Base-by-base conservation (phyloP, 2,329 filamentous ascomycete species). In the Colletotrichum sp. region DNA sequence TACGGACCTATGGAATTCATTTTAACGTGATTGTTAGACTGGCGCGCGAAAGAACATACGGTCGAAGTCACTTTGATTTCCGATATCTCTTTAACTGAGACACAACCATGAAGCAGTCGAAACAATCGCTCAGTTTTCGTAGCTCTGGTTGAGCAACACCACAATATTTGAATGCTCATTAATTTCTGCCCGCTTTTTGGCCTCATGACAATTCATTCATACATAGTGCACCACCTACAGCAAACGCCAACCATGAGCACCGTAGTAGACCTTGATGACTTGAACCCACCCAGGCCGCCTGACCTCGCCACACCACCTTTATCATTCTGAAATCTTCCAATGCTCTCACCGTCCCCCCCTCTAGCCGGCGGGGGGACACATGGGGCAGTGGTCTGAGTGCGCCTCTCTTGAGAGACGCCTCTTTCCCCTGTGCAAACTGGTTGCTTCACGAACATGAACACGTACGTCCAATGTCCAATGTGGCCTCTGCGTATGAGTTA, bases 1-100 rank as follows among this genome's bases (percentile, higher is more conserved):
- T 1, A 32, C 9, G n/a, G 4, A 0, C 10, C 44, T 52, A 7
- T 2, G 8, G n/a, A 24, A 3, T 1, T 52, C 1, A 21, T 52
- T 24, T 2, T 3, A 52, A 52, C n/a, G n/a, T 13, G 2, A 2
- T 13, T 13, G 0, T 1, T 52, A 13, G 44, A 21, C 2, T 21
- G 44, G 1, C 10, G 5, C 44, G 44, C 44, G 44, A 52, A 52
- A 52, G n/a, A 52, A 21, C 12, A 0, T 6, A 63, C 0, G 8
- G 16, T 9, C 1, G 12, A 63, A 21, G 0, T 36, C 18, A 10
- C n/a, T 32, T 4, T 34, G n/a, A 0, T 36, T 36, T 36, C 12
- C n/a, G 2, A 60, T 5, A n/a, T n/a, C 16, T 60, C 3, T 60
- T 2, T 36, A 63, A 16, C 59, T 32, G 59, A 63, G 59, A 36